These are phyloP conservation scores for Colletotrichum viniferum DNA, from an alignment of 2,329 filamentous ascomycete genomes.

Conservation along the genomic window DNA sequence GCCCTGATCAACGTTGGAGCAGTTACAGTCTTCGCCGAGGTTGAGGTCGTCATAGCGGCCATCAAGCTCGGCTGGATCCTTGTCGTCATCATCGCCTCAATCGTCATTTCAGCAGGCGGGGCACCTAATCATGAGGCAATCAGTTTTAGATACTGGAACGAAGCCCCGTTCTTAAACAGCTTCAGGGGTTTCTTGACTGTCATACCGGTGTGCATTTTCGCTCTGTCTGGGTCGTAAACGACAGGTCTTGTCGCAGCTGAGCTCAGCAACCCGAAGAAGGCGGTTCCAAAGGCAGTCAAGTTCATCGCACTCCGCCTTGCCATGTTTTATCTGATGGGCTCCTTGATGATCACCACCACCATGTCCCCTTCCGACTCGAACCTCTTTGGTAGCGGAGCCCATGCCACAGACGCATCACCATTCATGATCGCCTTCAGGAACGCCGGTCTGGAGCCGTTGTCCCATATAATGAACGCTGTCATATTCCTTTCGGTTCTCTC, in stretches of 20 bases:
- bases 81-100: slow-evolving; percentile 47
- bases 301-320: slow-evolving; percentile 49
- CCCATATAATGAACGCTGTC: slow-evolving; percentile 52
- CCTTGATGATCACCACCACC: slow-evolving; percentile 47
- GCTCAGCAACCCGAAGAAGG: slow-evolving; percentile 42
- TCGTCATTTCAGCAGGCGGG: slow-evolving; percentile 46
- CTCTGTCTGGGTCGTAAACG: slow-evolving; percentile 53
- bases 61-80: slow-evolving; percentile 53
- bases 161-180: slow-evolving; percentile 37
- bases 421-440: slow-evolving; percentile 48
- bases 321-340: slow-evolving; percentile 48
- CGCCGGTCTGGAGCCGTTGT: slow-evolving; percentile 39
- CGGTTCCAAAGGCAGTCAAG: slow-evolving; percentile 46
- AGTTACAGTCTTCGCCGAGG: slow-evolving; percentile 47
- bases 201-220: slow-evolving; percentile 51
- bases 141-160: slow-evolving; percentile 50
- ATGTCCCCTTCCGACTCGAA: slow-evolving; percentile 40
- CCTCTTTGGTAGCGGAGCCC: slow-evolving; percentile 40
- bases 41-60: slow-evolving; percentile 44
- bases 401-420: slow-evolving; percentile 44
- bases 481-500: slow-evolving; percentile 51
- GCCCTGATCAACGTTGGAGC: slow-evolving; percentile 42
- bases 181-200: slow-evolving; percentile 58
- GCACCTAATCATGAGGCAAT: slow-evolving; percentile 36
- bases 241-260: slow-evolving; percentile 47